phyloP scores from a whole-genome alignment of 2,329 filamentous ascomycete species.

The Neopestalotiopsis sp. region DNA sequence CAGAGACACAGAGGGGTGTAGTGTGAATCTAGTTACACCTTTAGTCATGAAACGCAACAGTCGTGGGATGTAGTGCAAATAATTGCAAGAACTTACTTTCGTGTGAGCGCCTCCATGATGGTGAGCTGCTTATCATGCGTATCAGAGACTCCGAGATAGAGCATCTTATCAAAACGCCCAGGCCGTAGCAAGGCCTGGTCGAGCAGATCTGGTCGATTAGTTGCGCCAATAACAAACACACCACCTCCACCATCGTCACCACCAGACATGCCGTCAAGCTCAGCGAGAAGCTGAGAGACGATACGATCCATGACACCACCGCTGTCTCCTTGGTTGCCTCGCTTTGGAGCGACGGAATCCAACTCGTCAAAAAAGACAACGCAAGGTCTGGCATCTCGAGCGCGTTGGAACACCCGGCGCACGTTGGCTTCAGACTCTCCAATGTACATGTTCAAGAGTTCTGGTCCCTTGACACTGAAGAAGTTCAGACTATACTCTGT shows the following conservation, averaged over 20 bases:
- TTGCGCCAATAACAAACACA: constrained; percentile 96
- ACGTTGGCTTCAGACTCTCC: constrained; percentile 94
- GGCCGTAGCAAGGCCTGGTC: constrained; percentile 89
- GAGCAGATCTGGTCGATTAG: constrained; percentile 90
- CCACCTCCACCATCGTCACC: constrained; percentile 81
- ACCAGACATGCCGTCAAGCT: constrained; percentile 97
- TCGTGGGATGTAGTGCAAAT: background rate
- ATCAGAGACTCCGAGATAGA: constrained; percentile 94
- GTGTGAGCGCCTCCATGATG: constrained; percentile 90
- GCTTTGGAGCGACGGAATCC: constrained; percentile 92
- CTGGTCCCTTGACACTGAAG: constrained; percentile 91
- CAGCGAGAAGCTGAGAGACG: constrained; percentile 90
- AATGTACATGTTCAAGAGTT: constrained; percentile 95
- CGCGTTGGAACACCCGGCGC: constrained; percentile 84
- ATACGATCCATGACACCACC: constrained; percentile 99
- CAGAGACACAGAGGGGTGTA: constrained; percentile 81
- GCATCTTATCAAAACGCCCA: constrained; percentile 96
- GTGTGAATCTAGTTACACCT: constrained; percentile 70
- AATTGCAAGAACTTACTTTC: constrained; percentile 73
- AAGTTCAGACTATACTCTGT: constrained; percentile 95
- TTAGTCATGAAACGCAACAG: background rate
- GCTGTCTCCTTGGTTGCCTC: constrained; percentile 95
- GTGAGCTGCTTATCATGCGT: constrained; percentile 96
- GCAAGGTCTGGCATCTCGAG: constrained; percentile 83
- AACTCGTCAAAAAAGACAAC: constrained; percentile 95